phyloP scores from a whole-genome alignment of 345 rosid species.

The Durio zibethinus region DNA sequence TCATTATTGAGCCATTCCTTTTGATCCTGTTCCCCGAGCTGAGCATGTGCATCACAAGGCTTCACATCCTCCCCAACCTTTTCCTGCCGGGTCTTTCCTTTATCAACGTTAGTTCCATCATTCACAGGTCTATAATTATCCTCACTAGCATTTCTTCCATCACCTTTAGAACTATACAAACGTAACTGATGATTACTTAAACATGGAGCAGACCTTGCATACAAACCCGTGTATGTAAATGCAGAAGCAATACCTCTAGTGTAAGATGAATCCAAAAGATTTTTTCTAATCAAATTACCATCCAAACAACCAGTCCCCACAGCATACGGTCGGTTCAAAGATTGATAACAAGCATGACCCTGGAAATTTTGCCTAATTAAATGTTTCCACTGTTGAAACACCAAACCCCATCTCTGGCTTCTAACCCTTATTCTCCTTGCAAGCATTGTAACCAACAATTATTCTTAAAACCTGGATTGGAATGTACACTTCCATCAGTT shows the following conservation, averaged over 20 bases:
- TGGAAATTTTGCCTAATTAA: slow-evolving; percentile 34
- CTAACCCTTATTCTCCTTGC: slow-evolving; percentile 52
- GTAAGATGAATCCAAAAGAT: slow-evolving; percentile 30
- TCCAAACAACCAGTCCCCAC: slow-evolving; percentile 22
- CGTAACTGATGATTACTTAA: slow-evolving; percentile 44
- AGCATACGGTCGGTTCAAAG: slow-evolving; percentile 24
- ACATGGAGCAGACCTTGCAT: slow-evolving; percentile 21
- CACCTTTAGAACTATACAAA: slow-evolving; percentile 72
- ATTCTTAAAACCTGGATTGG: background rate
- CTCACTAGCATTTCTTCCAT: slow-evolving; percentile 80
- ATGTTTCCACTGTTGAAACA: slow-evolving; percentile 46
- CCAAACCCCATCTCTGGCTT: slow-evolving; percentile 58
- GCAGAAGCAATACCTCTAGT: slow-evolving; percentile 22
- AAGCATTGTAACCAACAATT: slow-evolving; percentile 50
- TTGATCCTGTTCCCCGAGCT: slow-evolving; percentile 87
- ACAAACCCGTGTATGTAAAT: slow-evolving; percentile 18
- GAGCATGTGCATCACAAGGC: slow-evolving; percentile 59
- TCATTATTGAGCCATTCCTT: slow-evolving; percentile 89
- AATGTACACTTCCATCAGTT: background rate
- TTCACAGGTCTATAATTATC: slow-evolving; percentile 50
- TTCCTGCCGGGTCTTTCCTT: slow-evolving; percentile 38
- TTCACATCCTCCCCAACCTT: slow-evolving; percentile 29
- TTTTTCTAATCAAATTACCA: slow-evolving; percentile 36
- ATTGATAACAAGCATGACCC: slow-evolving; percentile 32
- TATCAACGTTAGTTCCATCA: slow-evolving; percentile 40